Evolutionary conservation across 2,329 filamentous ascomycete species (phyloP), one percentile per base, ranked within the genome.

Genomic region (Camptophora hylomeconis): DNA sequence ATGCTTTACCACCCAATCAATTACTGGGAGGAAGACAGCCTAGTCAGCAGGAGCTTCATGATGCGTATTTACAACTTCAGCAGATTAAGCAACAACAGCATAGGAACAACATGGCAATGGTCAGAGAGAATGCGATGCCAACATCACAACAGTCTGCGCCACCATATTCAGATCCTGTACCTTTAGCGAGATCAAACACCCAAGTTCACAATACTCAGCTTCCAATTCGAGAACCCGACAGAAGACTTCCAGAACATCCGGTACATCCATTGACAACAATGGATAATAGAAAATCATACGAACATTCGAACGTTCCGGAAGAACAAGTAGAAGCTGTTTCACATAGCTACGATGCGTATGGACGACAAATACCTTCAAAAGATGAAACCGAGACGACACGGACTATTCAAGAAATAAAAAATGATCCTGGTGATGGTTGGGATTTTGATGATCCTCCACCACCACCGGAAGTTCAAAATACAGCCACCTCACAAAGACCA

Each of bases 381-480:
- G 39, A 49, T 30, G 32, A 41, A 33, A 12, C 59, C 58, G 24
- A 58, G 20, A 42, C 57, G 10, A 46, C 56, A 14, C 63, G 72
- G 30, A 36, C 58, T 8, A 28, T 44, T 7, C 26, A 37, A n/a
- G 44, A 44, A 18, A 13, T 23, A 3, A 46, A 19, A 24, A 46
- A 53, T 5, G 57, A 64, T 3, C 74, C 80, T 34, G 49, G 67
- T 1, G 86, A 93, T 46, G 81, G 71, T 6, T 98, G 89, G 89
- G 86, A 92, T 47, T 98, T 98, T 43, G 82, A 87, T 30, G 84
- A 94, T 34, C 67, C 73, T 6, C 61, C 66, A n/a, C 40, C 47
- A 2, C 38, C 54, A 49, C 15, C 47, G 40, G 57, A 57, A 30
- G 46, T 60, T 2, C 59, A 63, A 28, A 65, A 66, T 31, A 51